These are phyloP conservation scores for Conticribra guillardii DNA, from an alignment of 108 stramenopile genomes.

Conservation along the genomic window DNA sequence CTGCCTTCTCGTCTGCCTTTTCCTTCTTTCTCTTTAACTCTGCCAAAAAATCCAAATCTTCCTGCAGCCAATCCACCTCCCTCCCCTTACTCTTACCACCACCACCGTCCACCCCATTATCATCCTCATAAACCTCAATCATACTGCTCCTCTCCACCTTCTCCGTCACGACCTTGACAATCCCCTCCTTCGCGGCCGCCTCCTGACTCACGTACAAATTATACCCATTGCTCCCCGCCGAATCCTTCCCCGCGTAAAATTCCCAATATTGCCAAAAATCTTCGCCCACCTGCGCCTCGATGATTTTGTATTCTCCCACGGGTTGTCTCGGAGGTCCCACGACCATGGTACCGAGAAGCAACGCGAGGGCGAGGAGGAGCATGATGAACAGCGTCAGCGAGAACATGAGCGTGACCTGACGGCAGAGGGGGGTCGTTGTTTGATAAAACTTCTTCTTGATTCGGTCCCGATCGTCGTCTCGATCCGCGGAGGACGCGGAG, in stretches of 20 bases:
- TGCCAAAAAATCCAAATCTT: constrained; percentile 46
- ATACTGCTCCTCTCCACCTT: constrained; percentile 47
- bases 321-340: constrained; percentile 81
- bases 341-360: constrained; percentile 25
- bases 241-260: constrained; percentile 86
- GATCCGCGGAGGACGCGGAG: no score
- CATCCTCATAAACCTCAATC: constrained; percentile 53
- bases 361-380: constrained; percentile 15
- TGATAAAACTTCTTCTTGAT: background rate
- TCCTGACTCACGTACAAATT: constrained; percentile 65
- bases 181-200: constrained; percentile 54
- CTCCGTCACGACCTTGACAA: constrained; percentile 65
- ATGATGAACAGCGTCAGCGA: constrained; percentile 16
- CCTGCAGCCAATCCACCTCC: constrained; percentile 52
- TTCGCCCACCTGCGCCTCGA: constrained; percentile 74
- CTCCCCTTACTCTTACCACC: constrained; percentile 20
- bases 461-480: no score
- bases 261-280: constrained; percentile 77
- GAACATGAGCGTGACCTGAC: constrained; percentile 21
- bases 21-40: constrained; percentile 34
- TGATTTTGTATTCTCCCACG: constrained; percentile 71
- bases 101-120: constrained; percentile 24
- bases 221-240: constrained; percentile 80
- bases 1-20: background rate
- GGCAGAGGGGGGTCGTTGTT: background rate